Evolutionary conservation across 1,284 basidiomycete species (phyloP).

Genomic region (Phlebopus sp.): DNA sequence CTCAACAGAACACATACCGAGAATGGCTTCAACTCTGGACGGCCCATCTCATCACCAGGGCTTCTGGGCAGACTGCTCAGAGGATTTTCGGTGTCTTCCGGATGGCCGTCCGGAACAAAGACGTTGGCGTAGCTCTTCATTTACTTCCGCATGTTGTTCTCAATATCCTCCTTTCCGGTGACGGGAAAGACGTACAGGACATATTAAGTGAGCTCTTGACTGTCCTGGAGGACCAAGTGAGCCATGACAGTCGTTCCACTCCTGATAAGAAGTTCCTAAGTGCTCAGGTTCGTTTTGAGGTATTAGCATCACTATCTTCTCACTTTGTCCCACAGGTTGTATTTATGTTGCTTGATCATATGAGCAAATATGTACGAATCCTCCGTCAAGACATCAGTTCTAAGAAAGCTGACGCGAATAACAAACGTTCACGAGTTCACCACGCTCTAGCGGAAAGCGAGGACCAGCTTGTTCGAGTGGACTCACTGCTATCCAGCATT

Average conservation of each 20-base stretch:
- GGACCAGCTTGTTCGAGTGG: constrained; percentile 66
- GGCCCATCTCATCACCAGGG: constrained; percentile 74
- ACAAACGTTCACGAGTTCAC: constrained; percentile 44
- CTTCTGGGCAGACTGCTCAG: constrained; percentile 54
- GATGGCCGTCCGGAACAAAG: constrained; percentile 80
- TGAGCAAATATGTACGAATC: constrained; percentile 86
- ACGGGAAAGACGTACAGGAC: constrained; percentile 55
- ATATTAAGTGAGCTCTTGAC: constrained; percentile 79
- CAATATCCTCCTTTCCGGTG: constrained; percentile 80
- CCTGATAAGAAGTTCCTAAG: constrained; percentile 81
- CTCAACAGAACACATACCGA: constrained; percentile 75
- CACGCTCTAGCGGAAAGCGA: constrained; percentile 39
- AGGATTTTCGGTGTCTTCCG: constrained; percentile 81
- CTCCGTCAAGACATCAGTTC: constrained; percentile 56
- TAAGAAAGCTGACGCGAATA: constrained; percentile 44
- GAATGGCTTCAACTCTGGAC: constrained; percentile 97
- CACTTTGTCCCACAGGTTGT: constrained; percentile 58
- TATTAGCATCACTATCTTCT: background rate
- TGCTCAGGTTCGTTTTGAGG: constrained; percentile 68
- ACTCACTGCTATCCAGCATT: constrained; percentile 80
- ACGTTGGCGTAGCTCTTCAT: constrained; percentile 88
- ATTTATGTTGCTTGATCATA: constrained; percentile 93
- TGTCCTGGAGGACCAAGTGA: constrained; percentile 87
- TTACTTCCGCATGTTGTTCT: constrained; percentile 92
- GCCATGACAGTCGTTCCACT: constrained; percentile 53